Percentiles rank a stretch among this genome's conserved stretches.
phyloP scores from a whole-genome alignment of 257 asterid genomes.

The Solanum pennellii region DNA sequence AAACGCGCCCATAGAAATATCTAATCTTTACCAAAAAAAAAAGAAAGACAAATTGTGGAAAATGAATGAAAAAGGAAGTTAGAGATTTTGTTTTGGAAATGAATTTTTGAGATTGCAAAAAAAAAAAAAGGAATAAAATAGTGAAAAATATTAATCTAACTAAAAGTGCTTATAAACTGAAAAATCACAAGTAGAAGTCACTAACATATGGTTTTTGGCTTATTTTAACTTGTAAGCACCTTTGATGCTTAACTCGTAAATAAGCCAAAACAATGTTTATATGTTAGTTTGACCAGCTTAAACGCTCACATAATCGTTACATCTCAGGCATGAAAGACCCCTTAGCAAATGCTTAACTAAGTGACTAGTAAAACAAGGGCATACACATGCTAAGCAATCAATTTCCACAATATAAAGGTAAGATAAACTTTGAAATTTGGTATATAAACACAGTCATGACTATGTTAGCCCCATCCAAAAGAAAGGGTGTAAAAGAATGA shows the following conservation, averaged over 20 bases:
- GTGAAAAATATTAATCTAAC: no score
- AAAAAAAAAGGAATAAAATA: background rate
- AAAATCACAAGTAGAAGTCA: background rate
- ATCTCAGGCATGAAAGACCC: background rate
- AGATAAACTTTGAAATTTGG: background rate
- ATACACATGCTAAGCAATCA: background rate
- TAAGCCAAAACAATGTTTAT: background rate
- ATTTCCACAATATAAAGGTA: background rate
- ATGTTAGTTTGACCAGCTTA: background rate
- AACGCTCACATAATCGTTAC: background rate
- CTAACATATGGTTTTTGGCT: background rate
- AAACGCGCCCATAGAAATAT: background rate
- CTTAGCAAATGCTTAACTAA: background rate
- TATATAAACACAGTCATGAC: background rate
- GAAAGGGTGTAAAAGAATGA: background rate
- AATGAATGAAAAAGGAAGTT: background rate
- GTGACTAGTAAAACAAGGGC: background rate
- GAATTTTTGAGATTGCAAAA: background rate
- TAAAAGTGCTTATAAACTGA: background rate
- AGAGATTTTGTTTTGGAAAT: background rate
- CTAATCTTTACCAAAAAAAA: background rate
- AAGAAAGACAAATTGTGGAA: background rate
- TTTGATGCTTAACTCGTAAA: background rate
- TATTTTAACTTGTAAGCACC: background rate
- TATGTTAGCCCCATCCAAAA: background rate